A percentile compares a stretch with the other conserved stretches of the same genome.
These are phyloP conservation scores for Fusarium vanettenii DNA, from an alignment of 2,329 filamentous ascomycete species.

Conservation along the genomic window DNA sequence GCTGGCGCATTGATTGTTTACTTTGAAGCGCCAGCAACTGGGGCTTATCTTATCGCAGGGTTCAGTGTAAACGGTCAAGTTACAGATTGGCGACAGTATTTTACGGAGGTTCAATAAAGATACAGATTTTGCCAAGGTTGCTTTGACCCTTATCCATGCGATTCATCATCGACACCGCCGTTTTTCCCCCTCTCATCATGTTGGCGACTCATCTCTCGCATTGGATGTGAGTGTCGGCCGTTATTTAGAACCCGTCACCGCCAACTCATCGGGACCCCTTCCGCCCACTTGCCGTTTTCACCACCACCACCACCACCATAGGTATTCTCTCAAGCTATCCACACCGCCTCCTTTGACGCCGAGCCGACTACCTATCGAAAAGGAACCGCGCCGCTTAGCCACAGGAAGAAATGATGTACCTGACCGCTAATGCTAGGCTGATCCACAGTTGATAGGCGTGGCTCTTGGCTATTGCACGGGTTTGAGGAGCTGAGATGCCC, in stretches of 20 bases:
- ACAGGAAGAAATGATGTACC: neutral
- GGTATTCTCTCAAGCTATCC: neutral
- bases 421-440: neutral
- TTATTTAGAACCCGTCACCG: neutral
- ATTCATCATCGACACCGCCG: neutral
- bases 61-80: neutral
- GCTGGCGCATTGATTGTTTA: conserved; percentile 6
- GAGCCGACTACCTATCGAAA: neutral
- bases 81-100: neutral
- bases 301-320: neutral
- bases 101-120: neutral
- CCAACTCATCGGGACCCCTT: neutral
- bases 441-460: neutral
- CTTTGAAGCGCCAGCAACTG: neutral
- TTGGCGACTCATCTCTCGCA: neutral
- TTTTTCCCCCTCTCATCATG: neutral
- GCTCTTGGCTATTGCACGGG: neutral
- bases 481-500: neutral
- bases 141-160: neutral
- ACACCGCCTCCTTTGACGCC: neutral
- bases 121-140: neutral
- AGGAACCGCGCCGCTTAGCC: neutral
- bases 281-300: neutral
- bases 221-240: neutral
- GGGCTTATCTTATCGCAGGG: neutral